These are phyloP conservation scores for Populus ilicifolia DNA, from an alignment of 345 rosid species.

Conservation along the genomic window DNA sequence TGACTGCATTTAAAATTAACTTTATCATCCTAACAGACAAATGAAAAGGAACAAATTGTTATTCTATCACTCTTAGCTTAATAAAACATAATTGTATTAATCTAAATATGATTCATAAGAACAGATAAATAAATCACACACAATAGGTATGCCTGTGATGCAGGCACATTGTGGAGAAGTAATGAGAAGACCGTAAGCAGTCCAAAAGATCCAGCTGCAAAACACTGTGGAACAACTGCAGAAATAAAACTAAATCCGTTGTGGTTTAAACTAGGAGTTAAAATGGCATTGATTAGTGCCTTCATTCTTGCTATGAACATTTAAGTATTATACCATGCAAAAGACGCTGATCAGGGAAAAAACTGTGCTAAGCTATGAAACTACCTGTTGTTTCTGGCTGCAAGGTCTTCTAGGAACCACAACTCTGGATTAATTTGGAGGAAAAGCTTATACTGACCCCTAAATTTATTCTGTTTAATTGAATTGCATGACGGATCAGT, in stretches of 20 bases:
- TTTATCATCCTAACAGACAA: slow-evolving; percentile 1
- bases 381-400: slow-evolving; percentile 80
- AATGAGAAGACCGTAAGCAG: slow-evolving; percentile 69
- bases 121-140: slow-evolving; percentile 34
- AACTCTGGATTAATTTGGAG: slow-evolving; percentile 83
- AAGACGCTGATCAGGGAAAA: not conserved
- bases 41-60: not conserved
- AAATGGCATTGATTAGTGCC: not conserved
- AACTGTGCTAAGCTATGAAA: slow-evolving; percentile 1
- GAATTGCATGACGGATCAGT: slow-evolving; percentile 3
- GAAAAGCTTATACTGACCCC: slow-evolving; percentile 78
- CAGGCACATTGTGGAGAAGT: slow-evolving; percentile 89
- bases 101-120: not conserved
- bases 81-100: not conserved
- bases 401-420: slow-evolving; percentile 76
- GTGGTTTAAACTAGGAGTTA: slow-evolving; percentile 1
- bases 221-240: slow-evolving; percentile 96
- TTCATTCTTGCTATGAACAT: slow-evolving; percentile 1
- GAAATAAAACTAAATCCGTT: slow-evolving; percentile 4
- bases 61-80: not conserved
- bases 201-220: slow-evolving; percentile 95
- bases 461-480: slow-evolving; percentile 63
- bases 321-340: not conserved
- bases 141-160: slow-evolving; percentile 77
- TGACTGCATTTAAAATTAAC: not conserved